Base-by-base conservation (phyloP, 2,329 filamentous ascomycete species). In the Nectriaceae sp. region DNA sequence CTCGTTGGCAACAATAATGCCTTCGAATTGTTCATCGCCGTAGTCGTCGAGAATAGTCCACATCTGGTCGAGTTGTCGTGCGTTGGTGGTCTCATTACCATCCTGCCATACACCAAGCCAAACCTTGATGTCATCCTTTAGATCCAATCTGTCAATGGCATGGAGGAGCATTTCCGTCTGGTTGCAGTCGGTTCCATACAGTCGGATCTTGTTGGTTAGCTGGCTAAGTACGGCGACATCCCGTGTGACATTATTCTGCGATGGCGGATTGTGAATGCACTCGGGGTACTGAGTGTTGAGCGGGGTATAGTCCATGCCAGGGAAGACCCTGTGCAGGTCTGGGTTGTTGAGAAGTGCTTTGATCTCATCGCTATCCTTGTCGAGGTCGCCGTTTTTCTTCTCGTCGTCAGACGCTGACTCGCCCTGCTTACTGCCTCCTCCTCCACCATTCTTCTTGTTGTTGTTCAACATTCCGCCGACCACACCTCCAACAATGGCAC, bases 41-140 rank as follows among this genome's bases (percentile, higher is more conserved):
- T 89, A 84, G 52, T 77, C 65, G 57, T 93, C 85, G 15, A 97
- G 76, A 24, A 97, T 86, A 19, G 84, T 74, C 80, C 92, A 96
- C 79, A 97, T 90, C 62, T 95, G 88, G 2, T 75, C 65, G 3
- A 97, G 75, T 66, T 97, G 93, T 5, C 93, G 86, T 16, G 78
- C 73, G 63, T 94, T 96, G 49, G 93, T 96, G 0, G 90, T 95
- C 8, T 75, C 68, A 68, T 97, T 96, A 47, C 75, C 79, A 65
- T 94, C 91, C 53, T 96, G 87, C 90, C 92, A 97, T 3, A 97
- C 92, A 15, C 93, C 93, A 38, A 97, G 76, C 93, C 93, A 97
- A 53, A 97, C 77, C 69, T 95, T 96, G 75, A 96, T 84, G 2
- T 75, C 75, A 47, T 82, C 77, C 46, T 88, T 79, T 59, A 97